A percentile compares a stretch with the other conserved stretches of the same genome.
Conservation (phyloP, 768 basidiomycete species). For the Pisolithus orientalis region DNA sequence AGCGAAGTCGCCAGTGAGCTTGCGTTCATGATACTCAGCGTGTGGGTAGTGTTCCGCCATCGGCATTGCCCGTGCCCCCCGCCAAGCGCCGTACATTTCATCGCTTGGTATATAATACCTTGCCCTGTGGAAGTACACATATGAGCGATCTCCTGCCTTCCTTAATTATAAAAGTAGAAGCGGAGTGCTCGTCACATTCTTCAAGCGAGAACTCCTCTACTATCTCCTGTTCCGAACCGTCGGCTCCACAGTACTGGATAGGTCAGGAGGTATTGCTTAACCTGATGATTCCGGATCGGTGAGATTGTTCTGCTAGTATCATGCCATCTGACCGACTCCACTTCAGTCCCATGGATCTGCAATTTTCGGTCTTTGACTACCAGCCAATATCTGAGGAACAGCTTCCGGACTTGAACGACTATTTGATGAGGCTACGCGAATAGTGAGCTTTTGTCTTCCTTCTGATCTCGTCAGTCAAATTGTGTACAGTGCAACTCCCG, state of each 20-base stretch:
- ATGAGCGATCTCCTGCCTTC: not conserved
- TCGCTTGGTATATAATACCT: conserved; percentile 43
- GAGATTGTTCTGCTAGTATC: conserved; percentile 3
- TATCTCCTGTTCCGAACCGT: not conserved
- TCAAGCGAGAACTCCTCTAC: not conserved
- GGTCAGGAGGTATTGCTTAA: conserved; percentile 37
- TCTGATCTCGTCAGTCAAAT: not conserved
- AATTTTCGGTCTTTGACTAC: conserved; percentile 36
- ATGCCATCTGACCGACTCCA: conserved; percentile 3
- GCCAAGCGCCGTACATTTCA: conserved; percentile 33
- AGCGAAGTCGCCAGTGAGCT: not conserved
- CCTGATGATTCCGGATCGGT: conserved; percentile 57
- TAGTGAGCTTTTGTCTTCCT: conserved; percentile 32
- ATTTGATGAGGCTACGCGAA: conserved; percentile 29
- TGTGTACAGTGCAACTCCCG: conserved; percentile 29
- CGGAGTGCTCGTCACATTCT: conserved; percentile 19
- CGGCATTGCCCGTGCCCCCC: conserved; percentile 26
- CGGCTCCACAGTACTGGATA: conserved; percentile 25
- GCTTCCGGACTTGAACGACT: conserved; percentile 38
- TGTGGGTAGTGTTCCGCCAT: conserved; percentile 32
- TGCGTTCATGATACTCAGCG: conserved; percentile 1
- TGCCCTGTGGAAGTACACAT: conserved; percentile 14
- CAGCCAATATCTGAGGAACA: conserved; percentile 24
- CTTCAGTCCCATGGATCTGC: conserved; percentile 52
- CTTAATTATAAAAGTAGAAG: conserved; percentile 35